These are phyloP conservation scores for Polyporus tsugae DNA, from an alignment of 1,284 basidiomycete genomes.

Conservation along the genomic window DNA sequence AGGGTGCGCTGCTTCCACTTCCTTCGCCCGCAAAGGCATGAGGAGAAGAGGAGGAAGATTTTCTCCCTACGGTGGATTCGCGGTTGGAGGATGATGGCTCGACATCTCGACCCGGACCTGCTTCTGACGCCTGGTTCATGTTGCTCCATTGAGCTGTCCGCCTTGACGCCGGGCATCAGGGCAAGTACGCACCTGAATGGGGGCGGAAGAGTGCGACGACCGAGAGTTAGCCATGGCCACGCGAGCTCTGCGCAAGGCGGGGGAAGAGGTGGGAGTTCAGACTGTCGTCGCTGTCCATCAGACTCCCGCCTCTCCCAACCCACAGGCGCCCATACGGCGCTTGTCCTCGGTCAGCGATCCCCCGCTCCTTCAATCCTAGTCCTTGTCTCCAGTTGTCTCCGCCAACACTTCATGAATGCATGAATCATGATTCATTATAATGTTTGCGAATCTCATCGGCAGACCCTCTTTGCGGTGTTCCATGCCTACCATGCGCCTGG, in stretches of 20 bases:
- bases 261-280: conserved; percentile 20
- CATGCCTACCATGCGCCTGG: conserved; percentile 13
- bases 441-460: conserved; percentile 6
- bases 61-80: conserved; percentile 21
- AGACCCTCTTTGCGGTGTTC: conserved; percentile 26
- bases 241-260: conserved; percentile 20
- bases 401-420: background rate
- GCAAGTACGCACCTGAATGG: conserved; percentile 23
- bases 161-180: conserved; percentile 4
- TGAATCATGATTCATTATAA: background rate
- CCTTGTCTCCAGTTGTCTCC: conserved; percentile 10
- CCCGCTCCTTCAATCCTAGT: too few species aligned
- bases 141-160: conserved; percentile 13
- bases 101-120: conserved; percentile 26
- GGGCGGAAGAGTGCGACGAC: conserved; percentile 23
- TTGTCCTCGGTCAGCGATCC: background rate
- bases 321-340: conserved; percentile 11
- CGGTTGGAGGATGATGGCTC: conserved; percentile 21
- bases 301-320: conserved; percentile 12
- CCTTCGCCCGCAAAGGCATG: conserved; percentile 16
- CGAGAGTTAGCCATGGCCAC: conserved; percentile 31
- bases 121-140: conserved; percentile 32
- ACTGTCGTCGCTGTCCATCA: conserved; percentile 23
- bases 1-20: conserved; percentile 16
- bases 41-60: conserved; percentile 13